Conservation (phyloP, 2,329 filamentous ascomycete species). For the Chalara sp. region DNA sequence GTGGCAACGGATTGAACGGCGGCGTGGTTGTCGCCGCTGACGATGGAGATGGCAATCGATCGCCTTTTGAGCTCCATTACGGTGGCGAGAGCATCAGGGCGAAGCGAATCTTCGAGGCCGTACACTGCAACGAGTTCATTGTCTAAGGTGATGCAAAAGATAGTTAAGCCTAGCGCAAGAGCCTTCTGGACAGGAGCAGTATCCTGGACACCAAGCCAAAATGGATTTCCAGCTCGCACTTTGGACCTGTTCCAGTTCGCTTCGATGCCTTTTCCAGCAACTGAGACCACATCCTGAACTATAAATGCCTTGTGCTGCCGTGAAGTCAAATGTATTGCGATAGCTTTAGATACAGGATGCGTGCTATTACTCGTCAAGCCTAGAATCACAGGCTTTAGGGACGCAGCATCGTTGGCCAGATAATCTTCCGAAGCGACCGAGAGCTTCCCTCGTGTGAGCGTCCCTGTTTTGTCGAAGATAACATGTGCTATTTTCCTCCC, state of each 20-base stretch:
- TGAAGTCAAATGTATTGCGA: constrained; percentile 27
- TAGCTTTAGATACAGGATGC: constrained; percentile 24
- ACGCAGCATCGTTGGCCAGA: constrained; percentile 12
- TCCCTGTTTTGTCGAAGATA: constrained; percentile 78
- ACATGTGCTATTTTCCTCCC: constrained; percentile 57
- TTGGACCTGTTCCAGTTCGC: constrained; percentile 20
- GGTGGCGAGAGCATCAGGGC: constrained; percentile 32
- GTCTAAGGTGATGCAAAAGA: constrained; percentile 41
- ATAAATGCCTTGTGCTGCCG: constrained; percentile 10
- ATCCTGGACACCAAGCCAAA: constrained; percentile 36
- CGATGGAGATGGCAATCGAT: constrained; percentile 38
- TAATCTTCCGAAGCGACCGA: constrained; percentile 33
- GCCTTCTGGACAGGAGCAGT: constrained; percentile 29
- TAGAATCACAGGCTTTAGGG: constrained; percentile 23
- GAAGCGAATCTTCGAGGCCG: constrained; percentile 40
- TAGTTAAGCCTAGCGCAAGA: constrained; percentile 32
- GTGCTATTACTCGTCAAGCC: constrained; percentile 26
- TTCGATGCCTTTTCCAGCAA: constrained; percentile 43
- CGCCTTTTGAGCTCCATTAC: constrained; percentile 31
- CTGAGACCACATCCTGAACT: constrained; percentile 28
- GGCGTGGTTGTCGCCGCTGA: constrained; percentile 48
- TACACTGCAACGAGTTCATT: constrained; percentile 33
- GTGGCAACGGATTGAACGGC: constrained; percentile 36
- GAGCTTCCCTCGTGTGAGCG: constrained; percentile 55
- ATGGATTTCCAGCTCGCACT: constrained; percentile 42